phyloP scores from a whole-genome alignment of 257 asterid species.

The Solanum commersonii region DNA sequence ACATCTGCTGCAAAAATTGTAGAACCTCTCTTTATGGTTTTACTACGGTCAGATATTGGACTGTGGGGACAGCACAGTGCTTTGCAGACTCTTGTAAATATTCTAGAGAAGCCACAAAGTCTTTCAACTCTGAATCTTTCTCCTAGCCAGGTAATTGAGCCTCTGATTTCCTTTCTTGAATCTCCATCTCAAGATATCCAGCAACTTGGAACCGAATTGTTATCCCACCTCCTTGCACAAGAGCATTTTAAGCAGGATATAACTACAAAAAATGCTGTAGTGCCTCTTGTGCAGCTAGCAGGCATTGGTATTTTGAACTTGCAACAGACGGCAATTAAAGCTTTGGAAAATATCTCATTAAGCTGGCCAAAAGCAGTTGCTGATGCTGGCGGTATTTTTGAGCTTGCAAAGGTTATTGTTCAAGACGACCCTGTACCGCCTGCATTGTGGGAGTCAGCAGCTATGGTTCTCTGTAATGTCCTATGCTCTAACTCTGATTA shows the following conservation, averaged over 20 bases:
- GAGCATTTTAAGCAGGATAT: conserved; percentile 82
- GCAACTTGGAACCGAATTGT: conserved; percentile 74
- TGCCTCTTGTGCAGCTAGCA: conserved; percentile 79
- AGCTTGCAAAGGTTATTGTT: conserved; percentile 65
- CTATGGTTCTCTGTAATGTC: conserved; percentile 60
- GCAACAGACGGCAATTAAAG: conserved; percentile 73
- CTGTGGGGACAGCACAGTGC: conserved; percentile 90
- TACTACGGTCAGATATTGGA: conserved; percentile 60
- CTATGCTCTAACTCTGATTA: conserved; percentile 42
- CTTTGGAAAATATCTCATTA: conserved; percentile 60
- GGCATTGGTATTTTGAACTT: conserved; percentile 65
- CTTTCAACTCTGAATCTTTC: conserved; percentile 52
- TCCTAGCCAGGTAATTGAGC: conserved; percentile 75
- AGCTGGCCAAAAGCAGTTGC: conserved; percentile 80
- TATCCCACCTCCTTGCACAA: conserved; percentile 72
- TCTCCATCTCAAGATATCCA: conserved; percentile 85
- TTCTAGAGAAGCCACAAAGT: conserved; percentile 82
- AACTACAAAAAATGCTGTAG: conserved; percentile 56
- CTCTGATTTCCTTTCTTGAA: conserved; percentile 56
- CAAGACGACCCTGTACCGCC: conserved; percentile 75
- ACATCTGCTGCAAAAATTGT: conserved; percentile 52
- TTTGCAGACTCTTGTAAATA: conserved; percentile 77
- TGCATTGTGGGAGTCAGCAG: conserved; percentile 68
- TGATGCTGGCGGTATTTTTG: conserved; percentile 81
- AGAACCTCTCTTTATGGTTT: conserved; percentile 69